Evolutionary conservation across 2,329 filamentous ascomycete species (phyloP), one percentile per base, ranked within the genome.

Genomic region (Epichloe scottii): DNA sequence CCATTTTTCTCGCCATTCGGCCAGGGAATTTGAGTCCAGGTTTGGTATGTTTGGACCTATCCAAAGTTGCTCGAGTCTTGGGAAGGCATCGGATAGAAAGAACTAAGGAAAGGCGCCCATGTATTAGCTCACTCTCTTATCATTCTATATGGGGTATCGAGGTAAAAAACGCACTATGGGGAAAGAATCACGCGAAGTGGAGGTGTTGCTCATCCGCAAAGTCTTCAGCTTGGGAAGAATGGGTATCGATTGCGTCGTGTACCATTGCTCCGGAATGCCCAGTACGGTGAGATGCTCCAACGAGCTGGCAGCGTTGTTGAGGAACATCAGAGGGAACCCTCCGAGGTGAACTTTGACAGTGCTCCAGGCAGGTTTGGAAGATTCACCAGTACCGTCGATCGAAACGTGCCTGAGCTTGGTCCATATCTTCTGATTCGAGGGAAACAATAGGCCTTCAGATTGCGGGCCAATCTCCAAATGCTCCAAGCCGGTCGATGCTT

Each of bases 1-100:
- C 48, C 61, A 57, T 19, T 51, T 42, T 3, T 58, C 48, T 34
- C 47, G 26, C 54, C 53, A 59, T 34, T 48, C 37, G 45, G 26
- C 15, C 8, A 48, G 33, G 2, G 23, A 39, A n/a, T 48, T 35
- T 10, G 49, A n/a, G 23, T 53, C 54, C 10, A 65, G 53, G 7
- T 59, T 56, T 2, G 63, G 55, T 8, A 62, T 61, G 21, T 57
- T 57, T 2, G 52, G 52, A 12, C 51, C 51, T 34, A 68, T 51
- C 55, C 58, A 63, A 3, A 68, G 54, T 46, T 68, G 65, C 48
- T 68, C 59, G 12, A 68, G 40, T 0, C 52, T 55, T 11, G 62
- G 65, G 12, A 51, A 54, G 15, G 52, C 37, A 10, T 35, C 42
- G 3, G 52, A 49, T 10, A 54, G 42, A 10, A 47, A 42, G 41